Percentiles rank a stretch among this genome's conserved stretches.
Conservation (phyloP, 495 filamentous ascomycete genomes). For the Penicillium cataractarum region DNA sequence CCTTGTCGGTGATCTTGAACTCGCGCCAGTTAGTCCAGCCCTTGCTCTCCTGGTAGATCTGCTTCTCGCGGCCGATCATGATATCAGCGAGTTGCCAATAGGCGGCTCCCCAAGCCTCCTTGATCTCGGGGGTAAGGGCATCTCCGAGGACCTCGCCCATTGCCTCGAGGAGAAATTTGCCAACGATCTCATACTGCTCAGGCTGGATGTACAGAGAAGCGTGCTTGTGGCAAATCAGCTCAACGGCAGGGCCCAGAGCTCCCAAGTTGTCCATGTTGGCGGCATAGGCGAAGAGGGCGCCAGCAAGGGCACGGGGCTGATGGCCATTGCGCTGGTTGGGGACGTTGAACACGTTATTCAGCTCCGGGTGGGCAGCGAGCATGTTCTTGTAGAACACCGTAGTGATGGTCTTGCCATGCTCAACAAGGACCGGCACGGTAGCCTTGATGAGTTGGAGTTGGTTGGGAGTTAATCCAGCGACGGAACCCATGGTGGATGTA, state of each 20-base stretch:
- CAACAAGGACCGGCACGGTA: conserved; percentile 57
- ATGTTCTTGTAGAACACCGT: conserved; percentile 70
- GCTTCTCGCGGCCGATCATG: conserved; percentile 65
- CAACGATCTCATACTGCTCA: conserved; percentile 70
- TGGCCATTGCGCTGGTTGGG: conserved; percentile 66
- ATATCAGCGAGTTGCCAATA: conserved; percentile 72
- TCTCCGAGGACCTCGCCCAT: conserved; percentile 69
- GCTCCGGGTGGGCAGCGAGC: conserved; percentile 60
- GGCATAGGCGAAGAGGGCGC: conserved; percentile 70
- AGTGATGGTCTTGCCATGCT: conserved; percentile 69
- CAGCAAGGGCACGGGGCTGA: conserved; percentile 67
- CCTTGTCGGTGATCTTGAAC: conserved; percentile 66
- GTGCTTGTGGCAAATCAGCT: conserved; percentile 76
- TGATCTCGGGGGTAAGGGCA: conserved; percentile 67
- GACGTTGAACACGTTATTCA: conserved; percentile 69
- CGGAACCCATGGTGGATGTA: conserved; percentile 22
- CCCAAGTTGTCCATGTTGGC: conserved; percentile 70
- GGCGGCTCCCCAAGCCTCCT: conserved; percentile 70
- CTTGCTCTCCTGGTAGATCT: conserved; percentile 59
- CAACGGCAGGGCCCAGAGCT: conserved; percentile 63
- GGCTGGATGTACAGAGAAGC: conserved; percentile 70
- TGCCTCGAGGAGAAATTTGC: conserved; percentile 65
- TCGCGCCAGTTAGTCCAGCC: conserved; percentile 67
- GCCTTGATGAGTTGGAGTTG: conserved; percentile 48
- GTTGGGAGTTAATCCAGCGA: conserved; percentile 26